Percentiles rank a stretch among this genome's conserved stretches.
These are phyloP conservation scores for Calocera viscosa DNA, from an alignment of 768 basidiomycete species.

Conservation along the genomic window DNA sequence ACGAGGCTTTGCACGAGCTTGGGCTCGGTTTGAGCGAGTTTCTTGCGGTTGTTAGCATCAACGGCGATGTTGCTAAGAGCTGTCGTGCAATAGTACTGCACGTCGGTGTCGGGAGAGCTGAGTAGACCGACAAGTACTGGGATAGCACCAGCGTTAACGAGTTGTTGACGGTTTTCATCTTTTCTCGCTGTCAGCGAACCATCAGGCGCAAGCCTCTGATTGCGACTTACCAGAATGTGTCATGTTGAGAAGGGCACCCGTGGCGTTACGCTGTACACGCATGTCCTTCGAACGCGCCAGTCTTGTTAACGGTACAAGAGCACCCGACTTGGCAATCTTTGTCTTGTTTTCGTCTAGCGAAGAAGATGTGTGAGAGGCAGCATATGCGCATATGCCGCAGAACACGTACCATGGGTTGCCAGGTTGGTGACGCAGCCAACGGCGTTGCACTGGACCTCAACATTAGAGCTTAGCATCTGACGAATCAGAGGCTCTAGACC, in stretches of 20 bases:
- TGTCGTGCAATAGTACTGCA: conserved; percentile 99
- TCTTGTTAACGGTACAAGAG: conserved; percentile 90
- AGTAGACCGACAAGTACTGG: conserved; percentile 90
- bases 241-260: conserved; percentile 96
- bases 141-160: conserved; percentile 96
- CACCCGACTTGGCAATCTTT: conserved; percentile 98
- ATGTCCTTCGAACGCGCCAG: conserved; percentile 97
- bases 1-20: conserved; percentile 90
- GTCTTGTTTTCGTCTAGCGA: conserved; percentile 93
- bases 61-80: conserved; percentile 98
- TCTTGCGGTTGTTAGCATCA: conserved; percentile 85
- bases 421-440: conserved; percentile 98
- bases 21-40: conserved; percentile 84
- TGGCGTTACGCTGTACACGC: conserved; percentile 97
- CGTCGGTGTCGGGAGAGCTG: conserved; percentile 96
- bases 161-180: conserved; percentile 98
- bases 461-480: conserved; percentile 97
- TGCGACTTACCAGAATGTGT: conserved; percentile 79
- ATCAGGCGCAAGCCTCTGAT: not conserved
- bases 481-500: conserved; percentile 95
- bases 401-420: conserved; percentile 78
- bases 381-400: conserved; percentile 7
- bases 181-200: not conserved
- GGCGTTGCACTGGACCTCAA: conserved; percentile 98
- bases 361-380: conserved; percentile 11